Evolutionary conservation across 169 alveolate genomes (phyloP), one percentile per base, ranked within the genome.

Genomic region (Cystoisospora suis): DNA sequence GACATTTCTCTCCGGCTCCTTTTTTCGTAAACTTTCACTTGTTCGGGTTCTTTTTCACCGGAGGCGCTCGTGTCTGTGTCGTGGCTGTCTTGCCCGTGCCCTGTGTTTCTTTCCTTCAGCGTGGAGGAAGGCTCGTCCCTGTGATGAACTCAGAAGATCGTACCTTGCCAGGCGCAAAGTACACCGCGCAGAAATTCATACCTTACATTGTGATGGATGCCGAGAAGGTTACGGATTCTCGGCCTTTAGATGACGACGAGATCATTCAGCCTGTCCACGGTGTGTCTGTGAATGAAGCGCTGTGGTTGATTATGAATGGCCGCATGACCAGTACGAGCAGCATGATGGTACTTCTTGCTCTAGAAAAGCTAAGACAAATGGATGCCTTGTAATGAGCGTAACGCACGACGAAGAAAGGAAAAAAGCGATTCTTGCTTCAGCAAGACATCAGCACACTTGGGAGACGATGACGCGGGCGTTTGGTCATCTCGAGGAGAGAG

Each of bases 131-230:
- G 56, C 53, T 86, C 46, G 59, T 86, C 46, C 86, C 91, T 9
- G 23, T 86, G 0, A 86, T 86, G 91, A 32, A 65, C 5, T 42
- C 49, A 7, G n/a, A 47, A 7, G 38, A 42, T 32, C 5, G 34
- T 49, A 17, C 15, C n/a, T 49, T 86, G 40, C 91, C 91, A n/a
- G 91, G 91, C 0, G 91, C 91, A 3, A 86, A 86, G 23, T 86
- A 86, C 65, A 86, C 91, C 3, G 85, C 75, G 15, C 91, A 86
- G 91, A 49, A 53, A n/a, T 86, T 45, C n/a, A n/a, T 69, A 36
- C 91, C 91, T 3, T 86, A 32, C 75, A 36, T 86, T 27, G 86
- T 86, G 29, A 45, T 58, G 27, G 91, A 86, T 53, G 91, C 86
- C 3, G 44, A 65, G 42, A 42, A 44, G 77, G 91, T 86, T 9